A percentile compares a stretch with the other conserved stretches of the same genome.
Conservation (phyloP, 306 rosid genomes). For the Medicago ruthenica region DNA sequence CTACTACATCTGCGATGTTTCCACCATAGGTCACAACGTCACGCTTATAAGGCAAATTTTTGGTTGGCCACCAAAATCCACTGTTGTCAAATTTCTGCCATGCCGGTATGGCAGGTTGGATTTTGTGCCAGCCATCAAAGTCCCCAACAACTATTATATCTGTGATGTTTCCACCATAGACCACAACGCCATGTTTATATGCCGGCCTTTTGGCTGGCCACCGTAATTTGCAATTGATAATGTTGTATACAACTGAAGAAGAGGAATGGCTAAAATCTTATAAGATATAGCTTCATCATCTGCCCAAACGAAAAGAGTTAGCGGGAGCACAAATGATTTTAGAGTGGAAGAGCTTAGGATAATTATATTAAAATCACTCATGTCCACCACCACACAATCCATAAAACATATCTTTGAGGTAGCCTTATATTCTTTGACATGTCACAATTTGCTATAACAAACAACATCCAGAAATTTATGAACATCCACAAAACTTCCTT, state of each 20-base stretch:
- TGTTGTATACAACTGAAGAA: neutral
- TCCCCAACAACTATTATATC: neutral
- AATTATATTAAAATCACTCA: constrained; percentile 10
- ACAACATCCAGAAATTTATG: neutral
- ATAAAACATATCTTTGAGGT: neutral
- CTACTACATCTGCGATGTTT: neutral
- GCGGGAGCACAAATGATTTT: neutral
- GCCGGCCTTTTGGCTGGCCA: neutral
- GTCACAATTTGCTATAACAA: neutral
- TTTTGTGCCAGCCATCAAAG: neutral
- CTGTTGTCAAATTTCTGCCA: neutral
- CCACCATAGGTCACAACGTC: too few species aligned
- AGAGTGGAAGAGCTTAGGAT: constrained; percentile 10
- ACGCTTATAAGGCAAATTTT: neutral
- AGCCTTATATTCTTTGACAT: neutral
- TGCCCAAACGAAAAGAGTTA: neutral
- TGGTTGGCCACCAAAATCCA: neutral
- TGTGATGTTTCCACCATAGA: too few species aligned
- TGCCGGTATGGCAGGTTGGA: neutral
- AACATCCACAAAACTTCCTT: constrained; percentile 16
- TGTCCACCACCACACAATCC: neutral
- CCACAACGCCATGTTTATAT: neutral
- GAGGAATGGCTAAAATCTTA: constrained; percentile 17
- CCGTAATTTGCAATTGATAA: neutral
- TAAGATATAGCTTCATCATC: neutral